Evolutionary conservation across 805 yeast genomes (phyloP), one percentile per base, ranked within the genome.

Genomic region (Teunomyces aglyptinius): DNA sequence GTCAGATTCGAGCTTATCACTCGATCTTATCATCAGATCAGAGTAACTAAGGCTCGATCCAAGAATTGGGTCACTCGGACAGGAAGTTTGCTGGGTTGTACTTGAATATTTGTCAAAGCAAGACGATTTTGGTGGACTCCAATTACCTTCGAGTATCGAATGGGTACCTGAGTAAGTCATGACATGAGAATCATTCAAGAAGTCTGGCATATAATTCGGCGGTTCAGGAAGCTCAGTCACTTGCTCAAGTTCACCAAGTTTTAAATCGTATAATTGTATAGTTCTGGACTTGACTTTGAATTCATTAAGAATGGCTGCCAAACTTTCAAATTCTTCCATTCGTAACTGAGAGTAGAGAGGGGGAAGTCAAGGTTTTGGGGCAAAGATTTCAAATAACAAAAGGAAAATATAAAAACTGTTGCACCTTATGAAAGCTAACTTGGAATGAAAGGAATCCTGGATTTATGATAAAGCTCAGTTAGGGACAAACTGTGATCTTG

Each of bases 251-350:
- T 10, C 12, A 19, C 15, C 22, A 13, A 27, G 12, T 6, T 32
- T 13, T 7, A 60, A 34, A 12, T 51, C 50, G 39, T 53, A 62
- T 3, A 54, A 38, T 3, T 46, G 44, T 5, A 59, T 27, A 5
- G 60, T 53, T 1, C 49, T 12, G 4, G 38, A 39, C 40, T 55
- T 59, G 10, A 62, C 46, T 5, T 45, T 12, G 39, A 53, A 52
- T 32, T 61, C 59, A 12, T 53, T 52, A 4, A 45, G 35, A 2
- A 63, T 60, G 6, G 55, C 49, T 24, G 48, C 47, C 15, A 63
- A 34, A 1, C 58, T 43, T 38, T 59, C 60, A 26, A 62, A 49
- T 10, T 50, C 38, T 19, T 59, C 63, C 67, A 59, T 58, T n/a
- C 10, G 22, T 19, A 36, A 36, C 39, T 22, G 13, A 8, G 18